phyloP scores from a whole-genome alignment of 768 basidiomycete genomes.

The Antrodiella citrinella region DNA sequence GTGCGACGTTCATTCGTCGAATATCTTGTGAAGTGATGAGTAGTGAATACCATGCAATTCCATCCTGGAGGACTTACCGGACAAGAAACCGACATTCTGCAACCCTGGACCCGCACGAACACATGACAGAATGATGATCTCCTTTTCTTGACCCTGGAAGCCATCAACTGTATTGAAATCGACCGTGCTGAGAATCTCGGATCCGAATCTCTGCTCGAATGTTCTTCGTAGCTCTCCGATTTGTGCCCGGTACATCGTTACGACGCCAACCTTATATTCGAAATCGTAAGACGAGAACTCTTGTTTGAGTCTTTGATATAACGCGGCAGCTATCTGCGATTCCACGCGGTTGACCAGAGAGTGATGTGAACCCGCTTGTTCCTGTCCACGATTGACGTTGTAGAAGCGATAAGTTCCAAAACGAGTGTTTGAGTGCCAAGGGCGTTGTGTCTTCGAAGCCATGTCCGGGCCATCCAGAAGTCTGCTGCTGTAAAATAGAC shows the following conservation, averaged over 20 bases:
- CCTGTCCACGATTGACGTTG: constrained; percentile 64
- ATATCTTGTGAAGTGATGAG: constrained; percentile 34
- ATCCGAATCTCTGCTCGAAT: constrained; percentile 68
- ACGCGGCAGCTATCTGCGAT: constrained; percentile 61
- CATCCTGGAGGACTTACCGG: constrained; percentile 37
- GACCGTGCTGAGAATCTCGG: constrained; percentile 57
- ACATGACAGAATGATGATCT: constrained; percentile 95
- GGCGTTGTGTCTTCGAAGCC: constrained; percentile 69
- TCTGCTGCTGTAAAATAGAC: constrained; percentile 74
- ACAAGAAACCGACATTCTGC: constrained; percentile 79
- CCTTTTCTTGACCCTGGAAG: constrained; percentile 99
- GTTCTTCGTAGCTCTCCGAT: constrained; percentile 60
- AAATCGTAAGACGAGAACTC: constrained; percentile 52
- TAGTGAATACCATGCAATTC: too few species aligned
- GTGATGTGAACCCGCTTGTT: constrained; percentile 50
- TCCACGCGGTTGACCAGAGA: constrained; percentile 76
- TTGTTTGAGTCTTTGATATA: constrained; percentile 63
- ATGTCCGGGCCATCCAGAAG: constrained; percentile 86
- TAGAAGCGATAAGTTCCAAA: constrained; percentile 89
- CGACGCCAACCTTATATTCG: constrained; percentile 55
- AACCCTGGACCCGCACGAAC: constrained; percentile 89
- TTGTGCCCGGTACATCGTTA: constrained; percentile 95
- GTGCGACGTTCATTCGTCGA: constrained; percentile 96
- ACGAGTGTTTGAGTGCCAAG: constrained; percentile 75
- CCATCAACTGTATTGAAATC: constrained; percentile 98